Evolutionary conservation across 768 basidiomycete genomes (phyloP), one percentile per base, ranked within the genome.

Genomic region (Russula griseocarnosa): DNA sequence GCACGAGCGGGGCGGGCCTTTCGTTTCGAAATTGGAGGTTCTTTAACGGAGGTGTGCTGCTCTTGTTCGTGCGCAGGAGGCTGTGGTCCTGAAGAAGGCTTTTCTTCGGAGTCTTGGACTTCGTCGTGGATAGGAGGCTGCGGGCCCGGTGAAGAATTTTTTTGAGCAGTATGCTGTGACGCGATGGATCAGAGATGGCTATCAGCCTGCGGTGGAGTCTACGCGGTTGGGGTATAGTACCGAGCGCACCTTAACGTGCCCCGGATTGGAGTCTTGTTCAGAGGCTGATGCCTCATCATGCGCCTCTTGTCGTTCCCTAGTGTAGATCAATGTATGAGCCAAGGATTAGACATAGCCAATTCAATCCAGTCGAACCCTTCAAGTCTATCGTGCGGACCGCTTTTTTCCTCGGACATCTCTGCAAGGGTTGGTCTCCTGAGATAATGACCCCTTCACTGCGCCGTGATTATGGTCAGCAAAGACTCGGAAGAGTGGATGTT

Each of bases 301-400:
- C 3, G 2, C 47, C 24, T 63, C 22, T 54, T 16, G 34, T 40
- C 40, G 13, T 38, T 38, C 42, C 53, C 54, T 60, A 36, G 46
- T 10, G 26, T 36, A 22, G 20, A 42, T 59, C 14, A 46, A 34
- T 26, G 20, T 24, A 13, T 53, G 24, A 26, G n/a, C 36, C 44
- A 32, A 46, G 14, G 46, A 22, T 8, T 22, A 30, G 32, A 26
- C 20, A 24, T 22, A 16, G 40, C n/a, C 22, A 22, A 36, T 30
- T 10, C 9, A 34, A 53, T 44, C 26, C 28, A 34, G 32, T 34
- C 60, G 26, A 54, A 61, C 52, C 60, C 32, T 5, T 54, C 60
- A 22, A 5, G 42, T 36, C 2, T 20, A 13, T 36, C 32, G 11
- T 6, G 6, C 24, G 9, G 24, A 36, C 44, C 9, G 10, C n/a